phyloP scores from a whole-genome alignment of 1,139 yeast species.

The Dujonia santamariae region DNA sequence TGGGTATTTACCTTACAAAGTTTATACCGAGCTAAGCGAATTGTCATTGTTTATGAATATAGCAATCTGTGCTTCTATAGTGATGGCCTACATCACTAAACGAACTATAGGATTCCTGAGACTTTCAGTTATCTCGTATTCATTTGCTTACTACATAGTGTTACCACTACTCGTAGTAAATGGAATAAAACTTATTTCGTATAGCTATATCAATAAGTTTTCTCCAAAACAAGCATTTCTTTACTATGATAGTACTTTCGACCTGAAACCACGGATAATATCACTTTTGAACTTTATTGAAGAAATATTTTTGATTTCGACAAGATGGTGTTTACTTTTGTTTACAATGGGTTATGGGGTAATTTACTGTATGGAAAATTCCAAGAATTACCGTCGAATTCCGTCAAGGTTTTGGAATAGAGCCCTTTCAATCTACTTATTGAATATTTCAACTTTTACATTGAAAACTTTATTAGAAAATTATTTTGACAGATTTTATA shows the following conservation, averaged over 20 bases:
- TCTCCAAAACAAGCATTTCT: background rate
- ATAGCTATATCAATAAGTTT: background rate
- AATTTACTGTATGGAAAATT: constrained; percentile 2
- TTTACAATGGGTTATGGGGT: constrained; percentile 3
- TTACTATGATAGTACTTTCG: background rate
- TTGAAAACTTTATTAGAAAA: background rate
- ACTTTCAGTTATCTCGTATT: background rate
- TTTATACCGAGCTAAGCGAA: background rate
- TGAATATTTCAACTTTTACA: background rate
- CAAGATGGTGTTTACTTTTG: background rate
- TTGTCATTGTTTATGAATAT: background rate
- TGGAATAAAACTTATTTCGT: background rate
- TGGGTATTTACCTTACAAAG: constrained; percentile 1
- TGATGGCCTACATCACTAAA: background rate
- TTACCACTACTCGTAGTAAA: background rate
- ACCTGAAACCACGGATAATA: background rate
- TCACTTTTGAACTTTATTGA: background rate
- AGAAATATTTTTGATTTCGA: background rate
- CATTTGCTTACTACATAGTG: background rate
- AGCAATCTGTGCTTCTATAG: background rate
- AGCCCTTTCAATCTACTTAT: background rate
- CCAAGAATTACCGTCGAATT: background rate
- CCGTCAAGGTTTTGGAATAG: constrained; percentile 1
- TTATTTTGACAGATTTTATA: background rate
- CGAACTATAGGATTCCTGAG: background rate